Conservation (phyloP, 2,329 filamentous ascomycete species). For the Fusarium clavum region DNA sequence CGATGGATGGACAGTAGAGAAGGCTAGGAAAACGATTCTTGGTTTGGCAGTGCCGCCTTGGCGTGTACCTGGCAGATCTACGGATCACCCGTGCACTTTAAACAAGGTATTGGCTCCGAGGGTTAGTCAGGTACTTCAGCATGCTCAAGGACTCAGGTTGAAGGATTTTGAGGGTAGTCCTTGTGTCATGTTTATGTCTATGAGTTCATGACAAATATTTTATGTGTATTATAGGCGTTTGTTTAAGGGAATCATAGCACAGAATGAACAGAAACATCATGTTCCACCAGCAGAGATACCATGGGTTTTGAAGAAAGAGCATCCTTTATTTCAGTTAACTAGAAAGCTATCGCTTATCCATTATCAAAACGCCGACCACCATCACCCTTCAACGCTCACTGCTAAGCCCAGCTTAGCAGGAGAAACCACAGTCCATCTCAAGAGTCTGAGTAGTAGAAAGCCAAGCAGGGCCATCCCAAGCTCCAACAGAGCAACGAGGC, state of each 20-base stretch:
- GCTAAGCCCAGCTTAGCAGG: neutral
- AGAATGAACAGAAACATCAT: neutral
- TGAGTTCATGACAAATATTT: neutral
- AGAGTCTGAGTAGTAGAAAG: neutral
- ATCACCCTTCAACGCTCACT: neutral
- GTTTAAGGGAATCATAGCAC: neutral
- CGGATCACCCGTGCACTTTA: conserved; percentile 22
- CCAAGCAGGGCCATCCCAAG: neutral
- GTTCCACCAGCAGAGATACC: too few relatives aligned
- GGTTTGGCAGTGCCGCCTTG: conserved; percentile 11
- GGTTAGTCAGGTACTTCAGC: conserved; percentile 6
- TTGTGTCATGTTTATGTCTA: neutral
- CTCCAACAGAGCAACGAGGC: neutral
- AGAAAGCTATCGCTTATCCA: neutral
- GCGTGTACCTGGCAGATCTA: conserved; percentile 24
- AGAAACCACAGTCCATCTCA: conserved; percentile 5
- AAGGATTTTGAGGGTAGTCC: conserved; percentile 10
- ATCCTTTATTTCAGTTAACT: neutral
- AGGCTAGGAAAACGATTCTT: conserved; percentile 15
- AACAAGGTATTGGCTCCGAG: conserved; percentile 6
- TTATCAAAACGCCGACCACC: neutral
- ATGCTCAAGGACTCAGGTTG: conserved; percentile 5
- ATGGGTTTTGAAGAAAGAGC: neutral
- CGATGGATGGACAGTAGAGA: conserved; percentile 28
- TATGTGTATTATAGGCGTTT: neutral